phyloP scores from a whole-genome alignment of 768 basidiomycete genomes.

The Amanita exitialis region DNA sequence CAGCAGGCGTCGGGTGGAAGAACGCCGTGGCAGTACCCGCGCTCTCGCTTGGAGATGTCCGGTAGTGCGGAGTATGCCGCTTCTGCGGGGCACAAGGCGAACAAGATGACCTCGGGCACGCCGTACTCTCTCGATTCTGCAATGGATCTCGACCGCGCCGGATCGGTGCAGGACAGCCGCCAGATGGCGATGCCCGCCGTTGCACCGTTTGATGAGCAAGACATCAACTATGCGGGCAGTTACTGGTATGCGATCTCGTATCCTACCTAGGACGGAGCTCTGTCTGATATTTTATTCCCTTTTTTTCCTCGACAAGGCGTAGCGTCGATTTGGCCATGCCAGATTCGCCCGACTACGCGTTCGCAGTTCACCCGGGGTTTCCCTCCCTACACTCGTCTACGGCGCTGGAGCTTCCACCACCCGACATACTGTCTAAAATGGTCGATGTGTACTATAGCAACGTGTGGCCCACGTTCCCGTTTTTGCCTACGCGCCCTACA shows the following conservation, averaged over 20 bases:
- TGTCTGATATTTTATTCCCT: neutral
- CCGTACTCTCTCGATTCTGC: neutral
- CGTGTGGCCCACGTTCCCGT: slow-evolving; percentile 17
- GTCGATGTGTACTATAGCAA: slow-evolving; percentile 16
- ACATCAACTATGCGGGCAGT: slow-evolving; percentile 8
- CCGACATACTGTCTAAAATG: slow-evolving; percentile 15
- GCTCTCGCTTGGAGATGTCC: neutral
- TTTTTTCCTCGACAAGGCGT: slow-evolving; percentile 6
- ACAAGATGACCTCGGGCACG: neutral
- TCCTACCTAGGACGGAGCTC: neutral
- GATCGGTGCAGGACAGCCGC: neutral
- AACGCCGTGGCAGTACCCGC: neutral
- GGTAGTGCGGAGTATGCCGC: neutral
- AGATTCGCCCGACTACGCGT: slow-evolving; percentile 5
- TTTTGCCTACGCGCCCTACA: slow-evolving; percentile 12
- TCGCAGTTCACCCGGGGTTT: slow-evolving; percentile 3
- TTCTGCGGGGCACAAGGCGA: neutral
- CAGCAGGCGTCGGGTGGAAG: neutral
- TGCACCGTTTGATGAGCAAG: neutral
- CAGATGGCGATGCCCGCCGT: neutral
- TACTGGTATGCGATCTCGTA: slow-evolving; percentile 7
- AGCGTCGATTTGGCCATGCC: slow-evolving; percentile 9
- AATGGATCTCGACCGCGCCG: neutral
- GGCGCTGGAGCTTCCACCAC: slow-evolving; percentile 16
- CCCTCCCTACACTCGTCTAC: slow-evolving; percentile 4